These are phyloP conservation scores for Aspergillus clavatus DNA, from an alignment of 2,329 filamentous ascomycete genomes.

Conservation along the genomic window DNA sequence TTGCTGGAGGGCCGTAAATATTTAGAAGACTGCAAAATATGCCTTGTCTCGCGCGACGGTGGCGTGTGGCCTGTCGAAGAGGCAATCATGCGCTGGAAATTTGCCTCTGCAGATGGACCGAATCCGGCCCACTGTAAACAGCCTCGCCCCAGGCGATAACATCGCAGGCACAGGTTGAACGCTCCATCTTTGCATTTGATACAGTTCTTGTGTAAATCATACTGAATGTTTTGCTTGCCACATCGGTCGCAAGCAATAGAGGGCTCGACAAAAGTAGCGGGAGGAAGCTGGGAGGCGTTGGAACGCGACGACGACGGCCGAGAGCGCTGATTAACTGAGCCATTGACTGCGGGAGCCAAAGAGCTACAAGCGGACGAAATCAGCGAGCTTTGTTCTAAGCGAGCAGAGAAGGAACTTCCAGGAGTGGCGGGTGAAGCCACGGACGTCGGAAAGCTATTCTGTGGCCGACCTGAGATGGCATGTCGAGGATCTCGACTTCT, in stretches of 20 bases:
- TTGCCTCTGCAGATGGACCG: constrained; percentile 63
- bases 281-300: constrained; percentile 21
- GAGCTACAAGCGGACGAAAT: constrained; percentile 10
- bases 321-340: constrained; percentile 20
- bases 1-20: constrained; percentile 29
- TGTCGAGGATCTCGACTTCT: constrained; percentile 21
- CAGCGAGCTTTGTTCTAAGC: constrained; percentile 11
- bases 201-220: constrained; percentile 83
- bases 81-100: constrained; percentile 55
- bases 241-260: constrained; percentile 70
- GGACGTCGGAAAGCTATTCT: constrained; percentile 21
- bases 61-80: constrained; percentile 19
- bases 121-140: constrained; percentile 89
- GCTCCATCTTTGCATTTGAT: constrained; percentile 61
- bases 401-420: constrained; percentile 5
- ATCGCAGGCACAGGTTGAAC: constrained; percentile 75
- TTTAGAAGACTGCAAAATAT: constrained; percentile 44
- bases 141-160: constrained; percentile 71
- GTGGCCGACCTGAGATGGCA: constrained; percentile 19
- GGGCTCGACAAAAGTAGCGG: constrained; percentile 59
- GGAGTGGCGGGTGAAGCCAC: constrained; percentile 12
- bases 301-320: constrained; percentile 30
- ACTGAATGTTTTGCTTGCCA: constrained; percentile 67
- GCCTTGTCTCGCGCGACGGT: constrained; percentile 36
- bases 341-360: constrained; percentile 9